These are phyloP conservation scores for Dactylella cylindrospora DNA, from an alignment of 2,329 filamentous ascomycete species.

Conservation along the genomic window DNA sequence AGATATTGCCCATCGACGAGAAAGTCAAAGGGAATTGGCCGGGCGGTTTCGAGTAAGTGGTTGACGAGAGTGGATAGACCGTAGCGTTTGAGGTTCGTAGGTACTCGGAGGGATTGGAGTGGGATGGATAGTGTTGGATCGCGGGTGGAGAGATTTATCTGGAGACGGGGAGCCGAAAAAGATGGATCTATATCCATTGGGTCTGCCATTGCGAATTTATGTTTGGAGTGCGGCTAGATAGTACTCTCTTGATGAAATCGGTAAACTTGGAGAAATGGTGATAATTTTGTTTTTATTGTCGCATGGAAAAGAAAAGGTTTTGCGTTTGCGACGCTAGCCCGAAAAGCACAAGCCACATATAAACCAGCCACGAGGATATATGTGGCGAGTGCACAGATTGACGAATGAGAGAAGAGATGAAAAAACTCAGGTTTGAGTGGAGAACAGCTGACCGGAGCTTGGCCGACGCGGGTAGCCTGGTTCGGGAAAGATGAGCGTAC, in stretches of 20 bases:
- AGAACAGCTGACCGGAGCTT: constrained; percentile 11
- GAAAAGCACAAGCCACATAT: constrained; percentile 1
- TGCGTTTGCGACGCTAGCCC: neutral
- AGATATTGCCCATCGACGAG: constrained; percentile 92
- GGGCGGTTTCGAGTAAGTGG: constrained; percentile 67
- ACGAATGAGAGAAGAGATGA: too few relatives aligned
- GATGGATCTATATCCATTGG: constrained; percentile 27
- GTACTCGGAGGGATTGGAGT: constrained; percentile 49
- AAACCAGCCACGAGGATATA: constrained; percentile 6
- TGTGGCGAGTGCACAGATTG: too few relatives aligned
- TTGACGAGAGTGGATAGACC: constrained; percentile 70
- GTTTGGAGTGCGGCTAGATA: neutral
- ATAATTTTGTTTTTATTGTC: too few relatives aligned
- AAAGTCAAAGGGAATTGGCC: constrained; percentile 84
- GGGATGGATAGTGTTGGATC: constrained; percentile 65
- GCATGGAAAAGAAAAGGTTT: neutral
- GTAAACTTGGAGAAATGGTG: neutral
- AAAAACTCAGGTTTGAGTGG: too few relatives aligned
- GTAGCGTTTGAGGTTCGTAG: constrained; percentile 64
- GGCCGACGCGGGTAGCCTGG: constrained; percentile 13
- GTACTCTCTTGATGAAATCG: constrained; percentile 7
- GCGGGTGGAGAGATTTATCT: constrained; percentile 68
- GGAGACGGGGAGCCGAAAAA: constrained; percentile 58
- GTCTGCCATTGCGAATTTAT: constrained; percentile 12
- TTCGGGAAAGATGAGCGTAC: too few relatives aligned